Conservation (phyloP, 768 basidiomycete species). For the Hericium erinaceus region DNA sequence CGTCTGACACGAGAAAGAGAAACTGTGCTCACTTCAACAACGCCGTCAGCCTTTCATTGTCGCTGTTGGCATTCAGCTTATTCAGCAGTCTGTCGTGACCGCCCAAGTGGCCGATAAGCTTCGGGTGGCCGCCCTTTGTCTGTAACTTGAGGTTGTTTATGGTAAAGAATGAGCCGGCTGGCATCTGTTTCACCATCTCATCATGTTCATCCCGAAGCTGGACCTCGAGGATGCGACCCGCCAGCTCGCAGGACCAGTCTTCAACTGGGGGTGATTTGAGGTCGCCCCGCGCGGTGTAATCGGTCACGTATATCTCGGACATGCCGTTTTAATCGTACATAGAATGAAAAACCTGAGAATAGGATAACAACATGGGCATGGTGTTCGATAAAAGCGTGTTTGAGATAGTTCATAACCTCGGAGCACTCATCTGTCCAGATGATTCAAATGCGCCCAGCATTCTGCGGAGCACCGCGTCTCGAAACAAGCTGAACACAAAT, state of each 20-base stretch:
- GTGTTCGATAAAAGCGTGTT: neutral
- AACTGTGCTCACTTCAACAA: slow-evolving; percentile 5
- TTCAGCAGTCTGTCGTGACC: slow-evolving; percentile 13
- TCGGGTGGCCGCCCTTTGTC: neutral
- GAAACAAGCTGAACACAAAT: neutral
- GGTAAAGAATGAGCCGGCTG: slow-evolving; percentile 7
- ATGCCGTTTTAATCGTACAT: slow-evolving; percentile 3
- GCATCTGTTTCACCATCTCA: slow-evolving; percentile 6
- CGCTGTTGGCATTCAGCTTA: slow-evolving; percentile 4
- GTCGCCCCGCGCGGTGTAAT: slow-evolving; percentile 10
- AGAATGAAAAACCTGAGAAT: slow-evolving; percentile 7
- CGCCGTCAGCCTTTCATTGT: slow-evolving; percentile 4
- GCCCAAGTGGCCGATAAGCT: slow-evolving; percentile 8
- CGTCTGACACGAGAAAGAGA: neutral
- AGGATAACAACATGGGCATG: neutral
- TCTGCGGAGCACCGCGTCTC: neutral
- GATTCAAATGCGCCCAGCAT: neutral
- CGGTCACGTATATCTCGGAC: slow-evolving; percentile 10
- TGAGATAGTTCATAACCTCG: neutral
- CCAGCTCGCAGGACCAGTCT: slow-evolving; percentile 2
- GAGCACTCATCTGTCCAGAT: neutral
- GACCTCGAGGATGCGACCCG: slow-evolving; percentile 5
- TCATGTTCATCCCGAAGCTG: slow-evolving; percentile 10
- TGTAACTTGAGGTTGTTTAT: slow-evolving; percentile 10
- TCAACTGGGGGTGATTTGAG: slow-evolving; percentile 2